Evolutionary conservation across 192 early-diverging fungal species (phyloP).

Genomic region (Coemansia sp.): DNA sequence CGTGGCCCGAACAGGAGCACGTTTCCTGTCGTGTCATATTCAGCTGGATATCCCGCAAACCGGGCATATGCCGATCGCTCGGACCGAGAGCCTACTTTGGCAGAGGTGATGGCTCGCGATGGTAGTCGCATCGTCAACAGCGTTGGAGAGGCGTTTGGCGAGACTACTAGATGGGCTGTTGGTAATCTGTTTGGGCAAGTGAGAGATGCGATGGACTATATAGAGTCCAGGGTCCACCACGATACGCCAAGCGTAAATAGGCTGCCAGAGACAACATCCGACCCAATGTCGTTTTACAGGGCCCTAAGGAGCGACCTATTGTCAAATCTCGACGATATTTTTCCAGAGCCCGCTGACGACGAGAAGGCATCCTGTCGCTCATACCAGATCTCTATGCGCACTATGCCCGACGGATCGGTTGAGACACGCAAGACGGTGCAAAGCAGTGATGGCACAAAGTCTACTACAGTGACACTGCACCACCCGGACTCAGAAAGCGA

Average conservation of each 20-base stretch:
- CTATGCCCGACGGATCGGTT: constrained; percentile 47
- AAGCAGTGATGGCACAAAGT: constrained; percentile 22
- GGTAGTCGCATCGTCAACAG: constrained; percentile 21
- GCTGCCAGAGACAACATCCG: not conserved
- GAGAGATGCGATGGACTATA: constrained; percentile 34
- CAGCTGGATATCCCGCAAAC: not conserved
- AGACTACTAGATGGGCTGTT: constrained; percentile 45
- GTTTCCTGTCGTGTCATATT: constrained; percentile 28
- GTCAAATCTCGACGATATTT: constrained; percentile 28
- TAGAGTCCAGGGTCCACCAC: constrained; percentile 32
- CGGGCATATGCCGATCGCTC: not conserved
- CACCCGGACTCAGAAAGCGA: constrained; percentile 7
- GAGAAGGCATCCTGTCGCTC: constrained; percentile 14
- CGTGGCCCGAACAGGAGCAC: constrained; percentile 6
- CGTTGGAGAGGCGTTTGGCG: constrained; percentile 36
- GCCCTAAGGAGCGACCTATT: constrained; percentile 27
- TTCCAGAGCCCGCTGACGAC: constrained; percentile 23
- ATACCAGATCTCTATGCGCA: constrained; percentile 38
- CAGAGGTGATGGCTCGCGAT: constrained; percentile 15
- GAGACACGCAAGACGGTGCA: constrained; percentile 42
- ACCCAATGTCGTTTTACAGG: constrained; percentile 12
- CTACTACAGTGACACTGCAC: constrained; percentile 33
- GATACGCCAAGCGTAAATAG: not conserved
- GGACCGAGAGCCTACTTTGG: not conserved
- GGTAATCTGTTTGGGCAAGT: constrained; percentile 40